Conservation (phyloP, 192 early-diverging fungal genomes). For the Geranomyces variabilis region DNA sequence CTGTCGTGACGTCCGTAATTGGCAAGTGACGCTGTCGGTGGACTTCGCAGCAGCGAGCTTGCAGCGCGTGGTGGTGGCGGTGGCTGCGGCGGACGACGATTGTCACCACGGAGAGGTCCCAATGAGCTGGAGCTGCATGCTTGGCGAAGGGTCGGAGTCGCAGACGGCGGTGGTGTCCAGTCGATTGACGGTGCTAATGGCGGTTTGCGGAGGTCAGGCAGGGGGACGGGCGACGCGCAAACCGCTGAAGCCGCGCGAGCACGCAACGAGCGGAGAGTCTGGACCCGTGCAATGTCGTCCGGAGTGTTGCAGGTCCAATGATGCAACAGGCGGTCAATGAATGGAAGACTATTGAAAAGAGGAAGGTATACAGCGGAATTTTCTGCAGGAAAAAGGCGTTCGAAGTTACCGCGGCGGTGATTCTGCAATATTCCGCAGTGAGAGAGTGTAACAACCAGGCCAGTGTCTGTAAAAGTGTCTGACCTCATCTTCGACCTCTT, state of each 20-base stretch:
- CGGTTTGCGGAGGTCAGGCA: not conserved
- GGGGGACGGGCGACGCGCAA: not conserved
- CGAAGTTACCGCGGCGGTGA: conserved; percentile 43
- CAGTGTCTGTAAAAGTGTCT: not conserved
- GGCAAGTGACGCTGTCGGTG: too few species aligned
- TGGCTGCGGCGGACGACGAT: too few species aligned
- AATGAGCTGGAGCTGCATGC: not conserved
- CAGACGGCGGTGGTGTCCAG: not conserved
- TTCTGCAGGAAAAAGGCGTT: conserved; percentile 42
- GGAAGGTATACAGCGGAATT: conserved; percentile 15
- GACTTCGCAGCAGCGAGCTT: too few species aligned
- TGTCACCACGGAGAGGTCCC: not conserved
- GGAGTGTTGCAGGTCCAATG: conserved; percentile 38
- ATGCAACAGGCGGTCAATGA: conserved; percentile 42
- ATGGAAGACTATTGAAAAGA: conserved; percentile 28
- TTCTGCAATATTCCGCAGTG: conserved; percentile 10
- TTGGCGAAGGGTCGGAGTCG: not conserved
- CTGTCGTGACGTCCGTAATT: too few species aligned
- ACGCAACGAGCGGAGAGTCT: conserved; percentile 1
- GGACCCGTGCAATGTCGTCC: conserved; percentile 5
- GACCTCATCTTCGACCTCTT: conserved; percentile 52
- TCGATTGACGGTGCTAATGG: not conserved
- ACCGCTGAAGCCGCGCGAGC: not conserved
- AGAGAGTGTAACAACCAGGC: not conserved
- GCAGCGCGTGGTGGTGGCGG: too few species aligned